phyloP scores from a whole-genome alignment of 305 asterid species.

The Solanum hybrid region DNA sequence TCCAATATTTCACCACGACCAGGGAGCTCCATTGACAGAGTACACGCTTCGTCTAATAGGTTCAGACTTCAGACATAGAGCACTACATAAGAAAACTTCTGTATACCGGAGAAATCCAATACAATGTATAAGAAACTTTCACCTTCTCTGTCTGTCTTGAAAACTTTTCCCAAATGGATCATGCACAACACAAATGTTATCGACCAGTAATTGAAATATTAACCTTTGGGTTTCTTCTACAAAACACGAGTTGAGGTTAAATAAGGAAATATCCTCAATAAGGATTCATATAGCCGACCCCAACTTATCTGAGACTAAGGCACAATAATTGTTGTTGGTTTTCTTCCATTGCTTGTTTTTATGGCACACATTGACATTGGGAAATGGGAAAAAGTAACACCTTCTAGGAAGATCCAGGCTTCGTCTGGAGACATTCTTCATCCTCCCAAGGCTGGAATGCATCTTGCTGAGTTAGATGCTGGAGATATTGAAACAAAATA shows the following conservation, averaged over 20 bases:
- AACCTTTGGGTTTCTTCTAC: neutral
- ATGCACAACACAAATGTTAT: neutral
- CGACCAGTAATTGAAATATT: neutral
- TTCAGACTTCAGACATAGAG: slow-evolving; percentile 49
- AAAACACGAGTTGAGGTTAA: too few species aligned
- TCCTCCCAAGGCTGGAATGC: slow-evolving; percentile 55
- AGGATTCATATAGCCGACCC: neutral
- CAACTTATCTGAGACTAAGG: neutral
- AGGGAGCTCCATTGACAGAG: slow-evolving; percentile 88
- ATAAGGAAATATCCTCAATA: too few species aligned
- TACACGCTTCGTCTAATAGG: slow-evolving; percentile 80
- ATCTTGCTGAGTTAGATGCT: slow-evolving; percentile 27
- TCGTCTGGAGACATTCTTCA: slow-evolving; percentile 29
- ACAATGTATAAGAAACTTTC: neutral
- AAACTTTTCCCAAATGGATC: neutral
- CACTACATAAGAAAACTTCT: slow-evolving; percentile 76
- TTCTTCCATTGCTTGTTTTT: neutral
- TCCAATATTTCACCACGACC: slow-evolving; percentile 8
- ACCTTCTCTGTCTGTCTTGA: neutral
- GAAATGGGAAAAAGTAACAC: neutral
- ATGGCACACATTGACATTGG: neutral
- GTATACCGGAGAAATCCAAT: slow-evolving; percentile 59
- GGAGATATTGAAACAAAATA: slow-evolving; percentile 15
- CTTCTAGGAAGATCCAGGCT: slow-evolving; percentile 14
- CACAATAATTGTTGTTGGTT: neutral